These are phyloP conservation scores for slime mould (Dictyostelium discoideum) DNA, from an alignment of 78 protist genomes.

Conservation along the genomic window DNA sequence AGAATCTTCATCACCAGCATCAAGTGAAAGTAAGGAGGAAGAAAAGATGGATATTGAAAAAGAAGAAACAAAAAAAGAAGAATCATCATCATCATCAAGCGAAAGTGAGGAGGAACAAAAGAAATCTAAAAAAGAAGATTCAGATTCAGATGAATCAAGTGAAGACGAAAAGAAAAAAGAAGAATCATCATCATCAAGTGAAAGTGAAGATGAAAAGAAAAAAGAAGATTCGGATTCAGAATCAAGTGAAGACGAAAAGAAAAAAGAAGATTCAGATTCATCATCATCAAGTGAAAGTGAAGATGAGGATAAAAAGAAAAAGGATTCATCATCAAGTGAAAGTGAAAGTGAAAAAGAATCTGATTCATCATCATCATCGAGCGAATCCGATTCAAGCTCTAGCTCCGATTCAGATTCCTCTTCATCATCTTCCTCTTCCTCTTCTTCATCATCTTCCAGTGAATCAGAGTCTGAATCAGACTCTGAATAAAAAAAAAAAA, in stretches of 20 bases:
- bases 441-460: neutral
- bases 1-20: neutral
- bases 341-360: neutral
- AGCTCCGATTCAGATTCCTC: neutral
- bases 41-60: neutral
- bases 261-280: neutral
- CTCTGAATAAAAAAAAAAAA: neutral
- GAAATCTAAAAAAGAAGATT: neutral
- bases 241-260: neutral
- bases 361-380: neutral
- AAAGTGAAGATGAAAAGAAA: neutral
- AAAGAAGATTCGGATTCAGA: no score
- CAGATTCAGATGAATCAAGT: neutral
- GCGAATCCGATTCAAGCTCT: neutral
- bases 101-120: neutral
- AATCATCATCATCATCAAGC: neutral
- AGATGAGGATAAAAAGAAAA: neutral
- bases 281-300: neutral
- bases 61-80: neutral
- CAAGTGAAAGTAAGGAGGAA: neutral
- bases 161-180: slow-evolving; percentile 3
- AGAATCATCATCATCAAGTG: neutral
- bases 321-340: neutral
- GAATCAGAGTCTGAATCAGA: slow-evolving; percentile 14
- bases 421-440: neutral